A percentile compares a stretch with the other conserved stretches of the same genome.
Evolutionary conservation across 495 filamentous ascomycete genomes (phyloP).

Genomic region (Aspergillus sclerotioniger): DNA sequence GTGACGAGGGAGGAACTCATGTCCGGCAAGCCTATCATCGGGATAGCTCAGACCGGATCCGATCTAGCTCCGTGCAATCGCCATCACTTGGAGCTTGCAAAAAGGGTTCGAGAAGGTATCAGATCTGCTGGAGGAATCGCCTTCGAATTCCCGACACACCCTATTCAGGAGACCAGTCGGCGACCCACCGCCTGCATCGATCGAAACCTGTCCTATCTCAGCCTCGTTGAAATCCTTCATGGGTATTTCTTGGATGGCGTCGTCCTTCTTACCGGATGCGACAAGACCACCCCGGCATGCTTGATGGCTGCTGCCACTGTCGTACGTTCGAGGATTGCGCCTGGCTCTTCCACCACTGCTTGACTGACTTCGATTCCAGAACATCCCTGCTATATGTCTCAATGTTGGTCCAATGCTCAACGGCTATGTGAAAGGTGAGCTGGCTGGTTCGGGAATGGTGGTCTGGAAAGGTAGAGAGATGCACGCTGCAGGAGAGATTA

Average conservation of each 20-base stretch:
- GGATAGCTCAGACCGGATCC: constrained; percentile 55
- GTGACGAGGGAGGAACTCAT: constrained; percentile 53
- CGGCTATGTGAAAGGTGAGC: constrained; percentile 42
- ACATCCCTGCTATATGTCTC: constrained; percentile 54
- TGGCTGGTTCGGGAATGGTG: constrained; percentile 48
- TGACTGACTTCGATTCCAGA: constrained; percentile 24
- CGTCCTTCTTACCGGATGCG: constrained; percentile 56
- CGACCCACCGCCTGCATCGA: constrained; percentile 53
- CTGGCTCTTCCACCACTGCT: neutral
- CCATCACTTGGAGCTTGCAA: constrained; percentile 51
- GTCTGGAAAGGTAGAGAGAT: constrained; percentile 54
- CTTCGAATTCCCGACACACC: constrained; percentile 56
- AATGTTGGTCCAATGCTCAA: constrained; percentile 58
- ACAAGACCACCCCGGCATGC: constrained; percentile 55
- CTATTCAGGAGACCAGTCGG: constrained; percentile 52
- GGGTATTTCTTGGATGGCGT: constrained; percentile 56
- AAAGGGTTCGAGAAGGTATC: constrained; percentile 55
- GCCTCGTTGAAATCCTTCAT: constrained; percentile 51
- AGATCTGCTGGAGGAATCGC: constrained; percentile 53
- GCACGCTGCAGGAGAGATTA: constrained; percentile 51
- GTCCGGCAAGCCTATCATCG: constrained; percentile 56
- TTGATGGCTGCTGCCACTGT: constrained; percentile 59
- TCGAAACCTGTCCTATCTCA: constrained; percentile 52
- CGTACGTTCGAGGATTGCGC: constrained; percentile 24
- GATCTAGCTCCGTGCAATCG: constrained; percentile 55